Base-by-base conservation (phyloP, 169 alveolate species). In the Theileria luwenshuni region DNA sequence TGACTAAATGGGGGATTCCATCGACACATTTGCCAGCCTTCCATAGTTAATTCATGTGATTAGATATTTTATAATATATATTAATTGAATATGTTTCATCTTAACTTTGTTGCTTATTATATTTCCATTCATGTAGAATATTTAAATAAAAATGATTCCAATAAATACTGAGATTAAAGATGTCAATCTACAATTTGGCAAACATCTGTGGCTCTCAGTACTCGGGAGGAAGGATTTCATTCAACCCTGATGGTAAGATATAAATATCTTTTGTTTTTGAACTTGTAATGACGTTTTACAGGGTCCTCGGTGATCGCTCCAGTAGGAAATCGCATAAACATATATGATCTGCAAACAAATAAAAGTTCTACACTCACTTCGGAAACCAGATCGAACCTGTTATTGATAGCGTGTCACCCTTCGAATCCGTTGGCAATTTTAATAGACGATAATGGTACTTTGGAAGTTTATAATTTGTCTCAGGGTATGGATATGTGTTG, bases 321-420 rank as follows among this genome's bases (percentile, higher is more conserved):
- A 1, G 94, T 92, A 32, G 95, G 88, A 58, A 92, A 90, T 69
- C 83, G 96, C 63, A 60, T 92, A 48, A 83, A 85, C 45, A 85
- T 92, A 7, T 86, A 90, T 52, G 96, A 92, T 52, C 72, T 92
- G 59, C 77, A 69, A 59, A 75, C 83, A 33, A 90, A 86, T 56
- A 83, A 79, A 65, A 80, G 94, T 65, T 83, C 83, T 52, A 86
- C 94, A 5, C 73, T 92, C 30, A 49, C 73, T 33, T 87, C 93
- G 27, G 95, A 92, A 77, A 69, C 86, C 25, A 69, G 94, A 35
- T 74, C 86, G 54, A 89, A 92, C 43, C 62, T 92, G 51, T 77
- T 77, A 54, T 58, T 49, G 21, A 74, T 92, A 54, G 58, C 91
- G 7, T 81, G 84, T 49, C 94, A 90, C 30, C 95, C 96, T 2